Evolutionary conservation across 2,329 filamentous ascomycete genomes (phyloP), one percentile per base, ranked within the genome.

Genomic region (Didymella glomerata): DNA sequence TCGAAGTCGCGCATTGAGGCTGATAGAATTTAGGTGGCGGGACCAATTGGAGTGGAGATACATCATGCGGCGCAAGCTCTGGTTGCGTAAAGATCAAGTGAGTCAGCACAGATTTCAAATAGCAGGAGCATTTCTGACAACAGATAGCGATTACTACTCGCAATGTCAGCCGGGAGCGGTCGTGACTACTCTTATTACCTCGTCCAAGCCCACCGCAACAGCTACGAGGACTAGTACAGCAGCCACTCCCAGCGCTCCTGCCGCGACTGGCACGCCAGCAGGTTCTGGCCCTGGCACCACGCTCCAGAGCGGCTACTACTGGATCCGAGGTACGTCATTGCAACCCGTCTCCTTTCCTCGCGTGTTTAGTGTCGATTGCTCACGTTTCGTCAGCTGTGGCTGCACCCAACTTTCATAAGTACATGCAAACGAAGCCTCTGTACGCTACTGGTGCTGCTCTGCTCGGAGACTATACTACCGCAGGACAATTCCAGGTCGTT

Each of bases 401-500:
- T 27, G 72, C 80, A 0, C 85, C 85, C 36, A 87, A 87, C 73
- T 87, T 81, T 63, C 76, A 78, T 66, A 78, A 77, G 47, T 78
- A 78, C 64, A 66, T 78, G 53, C 76, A 78, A 46, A 73, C 74
- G 1, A 69, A 69, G 4, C 76, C 76, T 0, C 63, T 76, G 2
- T 74, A 73, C 57, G 66, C 77, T 0, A 72, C 82, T 1, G 82
- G 83, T 10, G 74, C 77, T 25, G 85, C 85, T 2, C 76, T 86
- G 27, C 78, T 88, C 54, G 81, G 80, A 46, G 79, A 78, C 59
- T 79, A 82, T 73, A 81, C 77, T 6, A 83, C 81, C 1, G 86
- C 85, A 0, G 85, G 85, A 0, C 85, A 88, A 71, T 86, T 84
- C 77, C 82, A 84, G 62, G 78, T 88, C 56, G 77, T 82, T 3